Percentiles rank a stretch among this genome's conserved stretches.
Conservation (phyloP, 2,329 filamentous ascomycete genomes). For the Pezicula rhizophila region DNA sequence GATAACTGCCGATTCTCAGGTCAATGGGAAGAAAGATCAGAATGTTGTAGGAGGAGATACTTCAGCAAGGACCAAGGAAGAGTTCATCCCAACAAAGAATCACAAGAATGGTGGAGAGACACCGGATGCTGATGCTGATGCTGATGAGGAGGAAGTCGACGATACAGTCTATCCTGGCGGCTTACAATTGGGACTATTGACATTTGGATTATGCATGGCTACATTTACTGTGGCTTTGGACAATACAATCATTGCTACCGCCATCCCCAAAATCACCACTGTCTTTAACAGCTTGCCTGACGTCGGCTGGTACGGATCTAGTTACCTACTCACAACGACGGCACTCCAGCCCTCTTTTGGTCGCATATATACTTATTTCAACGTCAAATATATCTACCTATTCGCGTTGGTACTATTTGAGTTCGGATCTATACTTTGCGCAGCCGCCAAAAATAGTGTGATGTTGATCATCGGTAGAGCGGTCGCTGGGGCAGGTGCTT, state of each 20-base stretch:
- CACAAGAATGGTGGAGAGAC: constrained; percentile 1
- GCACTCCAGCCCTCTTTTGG: constrained; percentile 28
- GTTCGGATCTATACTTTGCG: constrained; percentile 29
- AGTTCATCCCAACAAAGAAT: not conserved
- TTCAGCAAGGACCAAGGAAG: not conserved
- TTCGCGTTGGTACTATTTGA: constrained; percentile 29
- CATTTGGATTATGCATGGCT: constrained; percentile 40
- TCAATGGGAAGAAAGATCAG: not conserved
- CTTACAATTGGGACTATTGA: constrained; percentile 31
- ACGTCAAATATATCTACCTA: constrained; percentile 27
- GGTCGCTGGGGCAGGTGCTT: constrained; percentile 27
- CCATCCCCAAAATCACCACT: constrained; percentile 36
- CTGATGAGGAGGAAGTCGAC: constrained; percentile 11
- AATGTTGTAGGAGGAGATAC: constrained; percentile 2
- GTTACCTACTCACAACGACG: constrained; percentile 32
- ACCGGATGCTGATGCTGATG: constrained; percentile 6
- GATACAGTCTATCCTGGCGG: constrained; percentile 21
- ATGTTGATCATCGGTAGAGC: constrained; percentile 31
- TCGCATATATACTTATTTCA: constrained; percentile 30
- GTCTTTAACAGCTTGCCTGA: constrained; percentile 33
- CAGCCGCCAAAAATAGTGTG: constrained; percentile 27
- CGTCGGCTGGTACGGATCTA: constrained; percentile 33
- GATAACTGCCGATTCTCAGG: too few species aligned
- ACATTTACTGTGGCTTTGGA: constrained; percentile 43
- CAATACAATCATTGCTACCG: constrained; percentile 32